Base-by-base conservation (phyloP, 208 protist genomes). In the Leishmania arabica region DNA sequence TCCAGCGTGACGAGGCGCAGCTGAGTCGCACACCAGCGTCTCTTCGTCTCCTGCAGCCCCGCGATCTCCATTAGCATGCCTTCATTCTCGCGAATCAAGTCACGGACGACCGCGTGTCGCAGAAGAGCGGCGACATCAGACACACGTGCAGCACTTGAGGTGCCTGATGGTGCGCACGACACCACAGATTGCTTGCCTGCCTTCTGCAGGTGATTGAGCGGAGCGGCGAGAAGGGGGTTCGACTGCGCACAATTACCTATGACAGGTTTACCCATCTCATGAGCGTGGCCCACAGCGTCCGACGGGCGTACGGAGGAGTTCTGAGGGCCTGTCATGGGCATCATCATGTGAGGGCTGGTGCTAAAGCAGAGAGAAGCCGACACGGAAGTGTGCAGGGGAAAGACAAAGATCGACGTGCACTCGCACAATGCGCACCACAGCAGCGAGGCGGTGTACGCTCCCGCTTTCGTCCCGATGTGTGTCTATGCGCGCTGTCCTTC, bases 81-180 rank as follows among this genome's bases (percentile, higher is more conserved):
- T 82, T 93, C 91, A 56, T 90, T 91, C 80, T 93, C 89, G 0
- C 80, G 51, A 3, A 95, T 81, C 17, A 95, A 73, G 24, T 92
- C 91, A 3, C 83, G 86, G 3, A 95, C 88, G 45, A 93, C 70
- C 4, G 89, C 75, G 54, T 87, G 76, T 9, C 70, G 19, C 56
- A 75, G 47, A 54, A 75, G 49, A 37, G 49, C 37, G 21, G 15
- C 71, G 49, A 60, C 31, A 75, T 60, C 71, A 40, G 34, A 11
- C 5, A 49, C 47, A 13, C 3, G 47, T 27, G 5, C 71, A 24
- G 71, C 71, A 60, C 31, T 24, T 11, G 47, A 4, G 45, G 47
- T 13, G 51, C 37, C 49, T n/a, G 49, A 40, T 34, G 37, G 19
- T 31, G 68, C 19, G 53, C 31, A 31, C 2, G 68, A 15, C 21